These are phyloP conservation scores for Trametes maxima DNA, from an alignment of 768 basidiomycete genomes.

Conservation along the genomic window DNA sequence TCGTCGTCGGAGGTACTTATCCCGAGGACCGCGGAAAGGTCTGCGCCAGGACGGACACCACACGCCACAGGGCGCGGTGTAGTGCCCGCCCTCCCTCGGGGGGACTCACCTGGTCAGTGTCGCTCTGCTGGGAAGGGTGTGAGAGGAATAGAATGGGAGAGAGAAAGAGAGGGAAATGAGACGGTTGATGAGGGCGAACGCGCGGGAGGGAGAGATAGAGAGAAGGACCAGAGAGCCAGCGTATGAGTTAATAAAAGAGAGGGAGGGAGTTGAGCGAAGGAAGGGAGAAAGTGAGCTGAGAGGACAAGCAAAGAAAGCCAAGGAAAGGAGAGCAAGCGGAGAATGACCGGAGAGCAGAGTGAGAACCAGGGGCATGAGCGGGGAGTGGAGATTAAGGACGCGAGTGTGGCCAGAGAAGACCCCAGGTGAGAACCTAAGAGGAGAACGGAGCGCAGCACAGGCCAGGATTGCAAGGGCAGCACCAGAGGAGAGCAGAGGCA, in stretches of 20 bases:
- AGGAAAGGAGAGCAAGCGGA: no score
- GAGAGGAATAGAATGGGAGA: not conserved
- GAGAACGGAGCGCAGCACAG: no score
- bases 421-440: no score
- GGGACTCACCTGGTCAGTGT: not conserved
- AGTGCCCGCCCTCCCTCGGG: slow-evolving; percentile 1
- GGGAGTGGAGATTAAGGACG: no score
- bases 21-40: slow-evolving; percentile 7
- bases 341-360: no score
- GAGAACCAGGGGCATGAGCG: no score
- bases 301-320: not conserved
- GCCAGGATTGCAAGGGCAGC: no score
- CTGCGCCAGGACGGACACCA: slow-evolving; percentile 5
- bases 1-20: not conserved
- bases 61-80: not conserved
- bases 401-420: no score
- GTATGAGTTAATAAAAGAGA: not conserved
- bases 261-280: no score
- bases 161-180: not conserved
- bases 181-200: no score
- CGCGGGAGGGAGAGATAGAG: not conserved
- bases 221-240: not conserved
- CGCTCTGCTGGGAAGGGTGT: not conserved
- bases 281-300: not conserved
- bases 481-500: no score